Conservation (phyloP, 2,329 filamentous ascomycete species). For the Microdochium nivale region DNA sequence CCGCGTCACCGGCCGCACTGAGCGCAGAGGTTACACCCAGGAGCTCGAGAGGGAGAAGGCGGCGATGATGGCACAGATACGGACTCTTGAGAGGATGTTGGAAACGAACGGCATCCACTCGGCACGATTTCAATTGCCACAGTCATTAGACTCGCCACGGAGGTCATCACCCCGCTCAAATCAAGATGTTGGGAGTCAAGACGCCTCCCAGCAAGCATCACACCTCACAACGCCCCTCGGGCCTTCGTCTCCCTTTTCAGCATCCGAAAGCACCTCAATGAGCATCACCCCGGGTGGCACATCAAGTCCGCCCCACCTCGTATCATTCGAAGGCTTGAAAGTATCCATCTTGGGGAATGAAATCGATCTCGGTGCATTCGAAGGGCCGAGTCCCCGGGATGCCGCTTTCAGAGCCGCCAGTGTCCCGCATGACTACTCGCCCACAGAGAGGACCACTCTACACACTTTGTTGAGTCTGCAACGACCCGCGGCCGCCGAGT, state of each 20-base stretch:
- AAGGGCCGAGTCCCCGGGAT: conserved; percentile 58
- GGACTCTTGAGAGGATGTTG: conserved; percentile 60
- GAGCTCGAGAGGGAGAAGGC: conserved; percentile 64
- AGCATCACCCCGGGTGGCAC: not conserved
- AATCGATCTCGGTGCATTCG: conserved; percentile 69
- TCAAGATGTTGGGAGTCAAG: conserved; percentile 18
- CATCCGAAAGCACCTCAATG: conserved; percentile 44
- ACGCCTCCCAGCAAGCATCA: not conserved
- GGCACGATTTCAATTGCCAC: conserved; percentile 14
- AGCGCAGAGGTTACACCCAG: conserved; percentile 69
- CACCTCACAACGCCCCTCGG: not conserved
- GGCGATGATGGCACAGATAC: conserved; percentile 58
- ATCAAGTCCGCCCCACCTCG: conserved; percentile 37
- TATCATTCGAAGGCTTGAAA: conserved; percentile 66
- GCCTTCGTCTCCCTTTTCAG: not conserved
- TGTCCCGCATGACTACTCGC: not conserved
- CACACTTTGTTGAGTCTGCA: conserved; percentile 56
- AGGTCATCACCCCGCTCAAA: conserved; percentile 26
- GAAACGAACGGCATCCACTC: conserved; percentile 52
- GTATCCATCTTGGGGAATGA: conserved; percentile 73
- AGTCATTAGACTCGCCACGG: conserved; percentile 31
- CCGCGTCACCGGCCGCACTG: conserved; percentile 74
- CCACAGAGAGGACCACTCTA: conserved; percentile 47
- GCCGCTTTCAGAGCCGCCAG: conserved; percentile 29
- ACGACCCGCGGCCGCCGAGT: conserved; percentile 42